Conservation (phyloP, 2,329 filamentous ascomycete species). For the Hypocreales sp. region DNA sequence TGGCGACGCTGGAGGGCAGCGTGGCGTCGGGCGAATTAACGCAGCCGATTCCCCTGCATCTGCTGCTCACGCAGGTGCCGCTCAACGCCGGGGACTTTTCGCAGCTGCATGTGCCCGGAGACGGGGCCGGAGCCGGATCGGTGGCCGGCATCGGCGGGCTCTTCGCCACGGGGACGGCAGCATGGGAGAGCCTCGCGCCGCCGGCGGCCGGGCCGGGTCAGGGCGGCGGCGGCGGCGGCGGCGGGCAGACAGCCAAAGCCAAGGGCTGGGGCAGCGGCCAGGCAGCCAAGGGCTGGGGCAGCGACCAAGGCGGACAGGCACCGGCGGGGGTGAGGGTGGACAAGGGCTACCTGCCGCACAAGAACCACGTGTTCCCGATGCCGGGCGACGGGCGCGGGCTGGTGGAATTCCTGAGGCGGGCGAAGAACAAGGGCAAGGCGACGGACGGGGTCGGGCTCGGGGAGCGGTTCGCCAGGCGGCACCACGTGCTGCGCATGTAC, state of each 20-base stretch:
- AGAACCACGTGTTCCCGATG: conserved; percentile 8
- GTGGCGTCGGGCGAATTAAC: no score
- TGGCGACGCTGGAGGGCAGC: no score
- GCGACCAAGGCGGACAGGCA: not conserved
- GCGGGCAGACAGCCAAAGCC: no score
- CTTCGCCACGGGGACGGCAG: no score
- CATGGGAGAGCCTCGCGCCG: no score
- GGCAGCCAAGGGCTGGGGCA: not conserved
- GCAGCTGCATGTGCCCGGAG: not conserved
- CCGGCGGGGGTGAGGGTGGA: conserved; percentile 5
- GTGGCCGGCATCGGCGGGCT: no score
- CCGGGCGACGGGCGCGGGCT: conserved; percentile 6
- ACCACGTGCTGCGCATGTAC: conserved; percentile 30
- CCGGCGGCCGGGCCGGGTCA: not conserved
- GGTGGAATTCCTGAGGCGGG: conserved; percentile 8
- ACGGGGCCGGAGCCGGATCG: no score
- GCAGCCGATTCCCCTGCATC: not conserved
- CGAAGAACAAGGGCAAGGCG: conserved; percentile 5
- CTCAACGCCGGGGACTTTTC: not conserved
- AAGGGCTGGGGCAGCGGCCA: not conserved
- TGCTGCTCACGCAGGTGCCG: not conserved
- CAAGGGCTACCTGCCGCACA: conserved; percentile 21
- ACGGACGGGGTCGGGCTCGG: not conserved
- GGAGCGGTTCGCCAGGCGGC: conserved; percentile 6
- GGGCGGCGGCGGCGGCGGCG: conserved; percentile 6